Conservation (phyloP, 768 basidiomycete species). For the Leccinum uliginosum region DNA sequence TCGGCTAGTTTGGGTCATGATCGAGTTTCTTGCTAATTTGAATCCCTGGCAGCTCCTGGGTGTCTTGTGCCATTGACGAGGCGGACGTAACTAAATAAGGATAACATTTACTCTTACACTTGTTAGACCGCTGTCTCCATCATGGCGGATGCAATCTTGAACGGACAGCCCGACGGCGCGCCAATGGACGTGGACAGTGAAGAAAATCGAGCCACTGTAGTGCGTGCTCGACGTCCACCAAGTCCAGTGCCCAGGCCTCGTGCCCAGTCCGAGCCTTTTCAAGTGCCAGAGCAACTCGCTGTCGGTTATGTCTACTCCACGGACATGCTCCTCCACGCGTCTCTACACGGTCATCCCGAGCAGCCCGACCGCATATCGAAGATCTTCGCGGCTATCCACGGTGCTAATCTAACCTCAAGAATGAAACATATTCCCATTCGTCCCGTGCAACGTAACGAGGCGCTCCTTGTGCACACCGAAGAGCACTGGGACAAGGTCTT, state of each 20-base stretch:
- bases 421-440: conserved; percentile 81
- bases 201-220: neutral
- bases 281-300: conserved; percentile 19
- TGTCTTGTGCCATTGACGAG: neutral
- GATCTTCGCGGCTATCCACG: conserved; percentile 67
- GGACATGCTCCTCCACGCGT: conserved; percentile 83
- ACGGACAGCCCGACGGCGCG: conserved; percentile 19
- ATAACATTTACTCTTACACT: neutral
- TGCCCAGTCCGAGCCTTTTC: conserved; percentile 32
- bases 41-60: too few relatives aligned
- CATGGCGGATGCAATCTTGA: conserved; percentile 7
- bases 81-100: neutral
- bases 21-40: neutral
- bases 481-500: conserved; percentile 91
- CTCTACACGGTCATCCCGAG: conserved; percentile 69
- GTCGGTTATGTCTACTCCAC: conserved; percentile 86
- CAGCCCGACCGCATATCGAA: conserved; percentile 69
- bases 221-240: conserved; percentile 11
- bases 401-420: conserved; percentile 52
- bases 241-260: conserved; percentile 19
- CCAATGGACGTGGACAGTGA: conserved; percentile 29
- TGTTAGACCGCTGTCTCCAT: neutral
- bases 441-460: conserved; percentile 71
- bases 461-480: conserved; percentile 83
- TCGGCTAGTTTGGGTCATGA: neutral